Evolutionary conservation across 2,329 filamentous ascomycete genomes (phyloP).

Genomic region (Thermothelomyces thermophilus): DNA sequence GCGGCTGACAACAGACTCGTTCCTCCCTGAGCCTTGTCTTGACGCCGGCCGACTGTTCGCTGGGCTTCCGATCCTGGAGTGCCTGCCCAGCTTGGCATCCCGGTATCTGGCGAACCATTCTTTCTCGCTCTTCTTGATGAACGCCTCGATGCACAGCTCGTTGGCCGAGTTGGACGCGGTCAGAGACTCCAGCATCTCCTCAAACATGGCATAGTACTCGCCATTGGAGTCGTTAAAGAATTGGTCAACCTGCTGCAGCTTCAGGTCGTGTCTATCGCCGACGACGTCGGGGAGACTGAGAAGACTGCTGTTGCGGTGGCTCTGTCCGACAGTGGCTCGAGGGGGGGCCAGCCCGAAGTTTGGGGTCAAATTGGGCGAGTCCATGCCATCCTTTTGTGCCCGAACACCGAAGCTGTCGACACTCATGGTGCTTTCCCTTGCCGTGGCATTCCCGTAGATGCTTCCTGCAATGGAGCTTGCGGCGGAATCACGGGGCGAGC

Average conservation of each 20-base stretch:
- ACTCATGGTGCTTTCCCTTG: conserved; percentile 23
- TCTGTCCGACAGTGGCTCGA: conserved; percentile 17
- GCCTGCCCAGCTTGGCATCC: conserved; percentile 50
- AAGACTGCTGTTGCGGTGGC: conserved; percentile 25
- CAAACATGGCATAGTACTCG: conserved; percentile 53
- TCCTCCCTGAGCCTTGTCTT: conserved; percentile 14
- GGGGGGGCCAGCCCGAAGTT: conserved; percentile 21
- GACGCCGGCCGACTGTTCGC: conserved; percentile 21
- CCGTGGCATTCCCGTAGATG: conserved; percentile 17
- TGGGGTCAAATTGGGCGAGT: conserved; percentile 17
- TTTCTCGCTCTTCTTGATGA: conserved; percentile 58
- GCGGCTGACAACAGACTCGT: conserved; percentile 24
- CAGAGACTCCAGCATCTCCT: conserved; percentile 48
- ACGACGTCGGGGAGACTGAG: conserved; percentile 26
- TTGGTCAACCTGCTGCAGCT: conserved; percentile 59
- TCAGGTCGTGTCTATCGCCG: conserved; percentile 24
- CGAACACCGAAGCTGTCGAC: conserved; percentile 26
- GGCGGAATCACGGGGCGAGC: conserved; percentile 20
- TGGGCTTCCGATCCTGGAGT: conserved; percentile 26
- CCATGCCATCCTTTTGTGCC: conserved; percentile 22
- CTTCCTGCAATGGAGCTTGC: conserved; percentile 20
- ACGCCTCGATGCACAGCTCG: conserved; percentile 58
- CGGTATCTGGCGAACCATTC: conserved; percentile 57
- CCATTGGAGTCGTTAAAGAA: conserved; percentile 61
- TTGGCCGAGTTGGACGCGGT: conserved; percentile 49